Base-by-base conservation (phyloP, 2,329 filamentous ascomycete species). In the Colletotrichum sp. region DNA sequence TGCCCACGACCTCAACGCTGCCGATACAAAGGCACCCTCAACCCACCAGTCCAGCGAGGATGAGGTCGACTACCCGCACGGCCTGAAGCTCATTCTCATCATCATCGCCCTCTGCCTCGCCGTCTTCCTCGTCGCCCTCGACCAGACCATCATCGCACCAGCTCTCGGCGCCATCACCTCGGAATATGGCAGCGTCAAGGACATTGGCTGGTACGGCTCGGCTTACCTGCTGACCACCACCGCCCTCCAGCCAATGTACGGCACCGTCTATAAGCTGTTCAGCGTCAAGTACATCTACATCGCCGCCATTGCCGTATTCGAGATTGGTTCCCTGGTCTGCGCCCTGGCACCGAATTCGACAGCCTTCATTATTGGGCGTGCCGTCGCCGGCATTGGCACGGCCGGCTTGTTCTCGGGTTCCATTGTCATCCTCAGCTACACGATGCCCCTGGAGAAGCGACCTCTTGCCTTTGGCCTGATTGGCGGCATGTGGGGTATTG, bases 401-500 rank as follows among this genome's bases (percentile, higher is more conserved):
- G 88, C 88, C 8, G 89, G 89, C 28, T 80, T 91, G 68, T 88
- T 90, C 70, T 88, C 88, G 2, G 89, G 89, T 21, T 85, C 86
- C 57, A 86, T 89, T 26, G 86, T 89, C 55, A 88, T 90, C 65
- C 82, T 90, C 71, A 83, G 84, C 13, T 84, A 87, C 55, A 85
- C 86, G 8, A 84, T 92, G 64, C 90, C 91, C 6, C 85, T 92
- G 10, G 82, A 87, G 9, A 89, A 90, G 79, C 85, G 90, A 36
- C 90, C 88, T 9, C 82, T 90, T 34, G 90, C 88, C 28, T 90
- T 90, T 70, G 90, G 90, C 30, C 80, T 91, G 55, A 86, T 92
- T 55, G 89, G 88, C 13, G 88, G 86, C 66, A 90, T 91, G 84
- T 92, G 88, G 82, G 91, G 90, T 18, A 86, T 92, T 66, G 89